Evolutionary conservation across 164 flowering plant species (phyloP), one percentile per base, ranked within the genome.

Genomic region (Kalanchoe fedtschenkoi): DNA sequence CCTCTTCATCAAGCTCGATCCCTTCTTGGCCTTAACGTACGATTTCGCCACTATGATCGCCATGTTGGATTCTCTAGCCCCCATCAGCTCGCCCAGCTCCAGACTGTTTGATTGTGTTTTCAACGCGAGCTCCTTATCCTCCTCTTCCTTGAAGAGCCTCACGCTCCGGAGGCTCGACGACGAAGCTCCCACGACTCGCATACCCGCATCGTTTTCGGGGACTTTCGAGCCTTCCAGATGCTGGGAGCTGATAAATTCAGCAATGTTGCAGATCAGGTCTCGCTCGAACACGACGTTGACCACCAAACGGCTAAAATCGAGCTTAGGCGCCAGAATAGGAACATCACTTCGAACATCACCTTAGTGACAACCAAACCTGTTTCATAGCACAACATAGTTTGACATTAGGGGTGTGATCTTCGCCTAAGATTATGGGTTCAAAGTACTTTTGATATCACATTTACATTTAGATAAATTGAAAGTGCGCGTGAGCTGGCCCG

Each of bases 41-140:
- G 77, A 75, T 43, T 86, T 87, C 6, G 84, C 86, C 61, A 81
- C 37, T 68, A 86, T 84, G 44, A 82, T 84, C 5, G 89, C 87
- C 80, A 86, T 75, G 53, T 89, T 89, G 4, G 86, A 78, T 66
- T 87, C 96, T 71, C 95, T 76, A 1, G 95, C 95, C 65, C 87
- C 95, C 91, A 76, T 82, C 75, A 89, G 69, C 15, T 85, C 89
- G 42, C 70, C 73, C 71, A 89, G 43, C 73, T 89, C 92, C 43
- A 70, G 62, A 13, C 37, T 70, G 28, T 24, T 16, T 10, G 41
- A 19, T 26, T 19, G 3, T 37, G 24, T 51, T 9, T 78, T 72
- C 0, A 84, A 64, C 46, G 17, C 59, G 21, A 70, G 59, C 69
- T 76, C 81, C 59, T 35, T 64, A 2, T 71, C 79, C 42, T 66